Base-by-base conservation (phyloP, 2,329 filamentous ascomycete genomes). In the Monosporascus sp. region DNA sequence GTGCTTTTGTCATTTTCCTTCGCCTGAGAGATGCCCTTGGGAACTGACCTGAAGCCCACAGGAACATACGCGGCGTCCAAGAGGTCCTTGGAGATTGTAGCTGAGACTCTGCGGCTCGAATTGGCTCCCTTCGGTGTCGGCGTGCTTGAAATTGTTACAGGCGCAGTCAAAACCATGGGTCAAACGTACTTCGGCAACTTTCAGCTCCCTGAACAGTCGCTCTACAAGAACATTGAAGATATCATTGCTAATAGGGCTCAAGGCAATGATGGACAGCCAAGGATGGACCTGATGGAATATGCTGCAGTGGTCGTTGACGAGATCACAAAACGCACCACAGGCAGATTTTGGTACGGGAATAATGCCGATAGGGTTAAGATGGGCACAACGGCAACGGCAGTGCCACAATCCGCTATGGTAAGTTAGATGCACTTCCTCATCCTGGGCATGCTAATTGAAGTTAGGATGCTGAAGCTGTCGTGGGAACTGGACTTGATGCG, bases 31-130 rank as follows among this genome's bases (percentile, higher is more conserved):
- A 31, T 22, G 20, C 22, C 24, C 4, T n/a, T 26, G 22, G 43
- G 5, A 27, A 20, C 40, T 49, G 20, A 45, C 46, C 34, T 31
- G 1, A 16, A 51, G 26, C 14, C 46, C 5, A 7, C 51, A 64
- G 61, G 61, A 24, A 60, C 60, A 41, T 68, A 66, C 49, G 27
- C 59, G 22, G 63, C 65, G n/a, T 64, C 64, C 4, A 68, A 69
- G 48, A 58, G 50, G 24, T 64, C 65, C 7, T 31, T 61, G 1
- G 64, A 67, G 37, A 54, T 63, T 24, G 62, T 59, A 8, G 59
- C 53, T 11, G 64, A 68, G 9, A 63, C 66, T 6, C 46, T 67
- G 20, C 57, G 63, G 2, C 59, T 66, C n/a, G 65, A 66, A 45
- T 3, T 68, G 16, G 59, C 55, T 2, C 63, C 64, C 9, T 66